Evolutionary conservation across 129 eudicot genomes (phyloP).

Genomic region (Smallanthus sonchifolius): DNA sequence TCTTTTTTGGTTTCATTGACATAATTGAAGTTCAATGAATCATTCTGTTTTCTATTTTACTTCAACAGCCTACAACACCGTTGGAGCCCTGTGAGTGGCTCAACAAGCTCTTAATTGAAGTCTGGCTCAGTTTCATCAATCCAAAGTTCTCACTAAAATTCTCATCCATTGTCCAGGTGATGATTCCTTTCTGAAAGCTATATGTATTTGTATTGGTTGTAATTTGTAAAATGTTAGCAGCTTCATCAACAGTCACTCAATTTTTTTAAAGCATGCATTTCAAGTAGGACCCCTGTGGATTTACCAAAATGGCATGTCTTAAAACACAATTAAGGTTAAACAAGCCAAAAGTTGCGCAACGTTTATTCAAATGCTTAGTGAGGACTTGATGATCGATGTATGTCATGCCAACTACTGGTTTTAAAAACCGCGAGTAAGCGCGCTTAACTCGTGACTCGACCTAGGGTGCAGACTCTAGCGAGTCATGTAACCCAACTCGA

Average conservation of each 20-base stretch:
- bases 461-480: no score
- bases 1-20: not conserved
- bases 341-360: not conserved
- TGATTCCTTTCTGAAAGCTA: conserved; percentile 12
- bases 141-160: conserved; percentile 76
- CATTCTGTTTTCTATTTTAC: not conserved
- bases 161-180: conserved; percentile 84
- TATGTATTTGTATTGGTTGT: not conserved
- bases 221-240: not conserved
- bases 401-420: no score
- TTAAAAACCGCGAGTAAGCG: no score
- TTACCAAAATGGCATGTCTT: not conserved
- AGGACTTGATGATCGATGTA: no score
- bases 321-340: not conserved
- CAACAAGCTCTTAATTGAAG: conserved; percentile 78
- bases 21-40: not conserved
- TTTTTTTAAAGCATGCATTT: not conserved
- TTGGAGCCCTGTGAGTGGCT: conserved; percentile 98
- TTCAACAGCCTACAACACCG: conserved; percentile 75
- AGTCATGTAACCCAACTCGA: no score
- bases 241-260: not conserved
- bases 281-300: not conserved
- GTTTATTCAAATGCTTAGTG: not conserved
- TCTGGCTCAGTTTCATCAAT: conserved; percentile 77
- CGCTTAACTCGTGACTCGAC: no score